phyloP scores from a whole-genome alignment of 371 early-diverging fungal species.

The Mortierella sp. region DNA sequence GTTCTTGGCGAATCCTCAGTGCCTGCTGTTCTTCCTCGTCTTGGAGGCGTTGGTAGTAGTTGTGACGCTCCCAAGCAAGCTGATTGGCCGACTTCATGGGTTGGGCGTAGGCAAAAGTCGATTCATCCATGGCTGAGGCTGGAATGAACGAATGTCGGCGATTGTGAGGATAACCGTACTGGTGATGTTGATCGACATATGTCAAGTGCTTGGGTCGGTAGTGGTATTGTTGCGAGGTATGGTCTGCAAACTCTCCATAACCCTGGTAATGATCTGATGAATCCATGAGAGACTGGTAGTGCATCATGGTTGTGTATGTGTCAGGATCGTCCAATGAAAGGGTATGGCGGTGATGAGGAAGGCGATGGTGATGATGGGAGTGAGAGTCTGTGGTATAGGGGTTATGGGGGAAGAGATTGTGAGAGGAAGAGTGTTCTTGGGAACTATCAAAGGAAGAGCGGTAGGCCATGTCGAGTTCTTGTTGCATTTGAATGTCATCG shows the following conservation, averaged over 20 bases:
- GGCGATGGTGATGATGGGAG: too few relatives aligned
- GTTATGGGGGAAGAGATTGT: too few relatives aligned
- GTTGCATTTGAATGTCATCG: too few relatives aligned
- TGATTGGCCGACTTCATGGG: conserved; percentile 19
- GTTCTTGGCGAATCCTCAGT: conserved; percentile 10
- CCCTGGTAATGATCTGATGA: background rate
- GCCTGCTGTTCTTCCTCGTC: conserved; percentile 25
- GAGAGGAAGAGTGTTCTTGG: too few relatives aligned
- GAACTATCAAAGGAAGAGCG: too few relatives aligned
- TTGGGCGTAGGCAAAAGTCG: conserved; percentile 2
- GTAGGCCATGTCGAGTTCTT: too few relatives aligned
- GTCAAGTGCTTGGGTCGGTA: conserved; percentile 10
- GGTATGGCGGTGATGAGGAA: too few relatives aligned
- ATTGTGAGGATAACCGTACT: background rate
- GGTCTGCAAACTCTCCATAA: conserved; percentile 4
- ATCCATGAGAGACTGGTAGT: background rate
- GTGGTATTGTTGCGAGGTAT: background rate
- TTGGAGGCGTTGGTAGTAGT: conserved; percentile 43
- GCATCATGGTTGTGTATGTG: conserved; percentile 1
- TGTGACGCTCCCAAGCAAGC: conserved; percentile 47
- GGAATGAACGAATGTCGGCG: conserved; percentile 1
- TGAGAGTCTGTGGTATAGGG: too few relatives aligned
- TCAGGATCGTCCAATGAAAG: too few relatives aligned
- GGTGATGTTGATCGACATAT: conserved; percentile 8
- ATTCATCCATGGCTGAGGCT: background rate